phyloP scores from a whole-genome alignment of 73 alveolate genomes.

The Tetrahymena borealis region DNA sequence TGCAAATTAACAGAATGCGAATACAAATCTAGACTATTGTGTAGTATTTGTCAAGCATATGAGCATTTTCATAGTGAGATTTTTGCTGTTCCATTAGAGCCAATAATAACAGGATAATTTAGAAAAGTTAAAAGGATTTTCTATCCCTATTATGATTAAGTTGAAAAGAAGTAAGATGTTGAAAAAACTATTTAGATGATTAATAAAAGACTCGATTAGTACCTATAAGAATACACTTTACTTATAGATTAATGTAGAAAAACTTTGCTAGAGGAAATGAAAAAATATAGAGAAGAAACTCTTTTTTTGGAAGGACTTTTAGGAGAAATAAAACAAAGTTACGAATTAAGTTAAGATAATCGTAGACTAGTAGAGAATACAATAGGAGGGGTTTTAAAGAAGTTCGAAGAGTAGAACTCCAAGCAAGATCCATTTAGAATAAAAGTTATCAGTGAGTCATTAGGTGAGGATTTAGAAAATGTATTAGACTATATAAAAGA shows the following conservation, averaged over 20 bases:
- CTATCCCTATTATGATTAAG: background rate
- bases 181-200: background rate
- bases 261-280: background rate
- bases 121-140: background rate
- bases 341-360: background rate
- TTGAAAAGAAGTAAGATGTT: background rate
- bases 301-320: background rate
- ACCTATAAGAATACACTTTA: background rate
- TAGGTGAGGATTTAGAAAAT: background rate
- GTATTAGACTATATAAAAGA: background rate
- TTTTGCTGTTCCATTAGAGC: background rate
- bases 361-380: background rate
- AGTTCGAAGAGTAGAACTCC: background rate
- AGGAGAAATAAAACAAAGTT: background rate
- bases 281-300: background rate
- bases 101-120: background rate
- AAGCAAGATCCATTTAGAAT: background rate
- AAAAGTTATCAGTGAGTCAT: background rate
- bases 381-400: background rate
- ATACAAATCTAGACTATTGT: background rate
- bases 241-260: background rate
- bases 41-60: background rate
- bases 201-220: background rate
- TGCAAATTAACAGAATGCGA: background rate
- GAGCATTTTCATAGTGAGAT: background rate